Evolutionary conservation across 805 yeast genomes (phyloP).

Genomic region (Nakazawaea peltata): DNA sequence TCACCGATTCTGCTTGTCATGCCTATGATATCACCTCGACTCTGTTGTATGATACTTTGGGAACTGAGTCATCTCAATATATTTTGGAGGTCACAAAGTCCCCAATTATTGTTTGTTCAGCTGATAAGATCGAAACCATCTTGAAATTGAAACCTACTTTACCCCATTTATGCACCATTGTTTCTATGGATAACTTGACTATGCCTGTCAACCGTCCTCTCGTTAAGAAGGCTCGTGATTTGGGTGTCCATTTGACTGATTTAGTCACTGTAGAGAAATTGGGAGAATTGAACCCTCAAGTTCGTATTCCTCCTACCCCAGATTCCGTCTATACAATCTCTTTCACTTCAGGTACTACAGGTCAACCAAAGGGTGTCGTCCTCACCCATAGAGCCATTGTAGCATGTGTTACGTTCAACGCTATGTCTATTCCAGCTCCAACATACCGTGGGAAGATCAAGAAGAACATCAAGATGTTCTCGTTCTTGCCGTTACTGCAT

Average conservation of each 20-base stretch:
- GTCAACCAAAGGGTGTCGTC: conserved; percentile 74
- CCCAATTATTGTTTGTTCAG: conserved; percentile 49
- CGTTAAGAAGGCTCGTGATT: conserved; percentile 24
- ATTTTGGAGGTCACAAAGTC: conserved; percentile 54
- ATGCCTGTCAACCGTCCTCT: conserved; percentile 21
- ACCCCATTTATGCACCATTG: conserved; percentile 37
- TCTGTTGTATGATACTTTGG: conserved; percentile 49
- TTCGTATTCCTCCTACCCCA: conserved; percentile 10
- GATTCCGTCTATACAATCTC: conserved; percentile 31
- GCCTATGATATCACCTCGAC: conserved; percentile 48
- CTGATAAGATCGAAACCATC: conserved; percentile 39
- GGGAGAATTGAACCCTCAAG: conserved; percentile 1
- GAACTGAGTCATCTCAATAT: conserved; percentile 53
- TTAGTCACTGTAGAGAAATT: conserved; percentile 38
- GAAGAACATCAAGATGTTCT: conserved; percentile 2
- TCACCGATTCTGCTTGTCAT: conserved; percentile 61
- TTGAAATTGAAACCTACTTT: conserved; percentile 32
- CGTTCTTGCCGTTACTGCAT: conserved; percentile 14
- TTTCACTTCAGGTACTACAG: conserved; percentile 65
- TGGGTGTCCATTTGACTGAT: conserved; percentile 23
- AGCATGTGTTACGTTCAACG: conserved; percentile 23
- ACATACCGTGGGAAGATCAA: too few relatives aligned
- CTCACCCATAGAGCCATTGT: conserved; percentile 48
- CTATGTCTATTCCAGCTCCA: not conserved
- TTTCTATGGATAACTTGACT: conserved; percentile 45